Conservation (phyloP, 306 rosid species). For the Castanospermum australe region DNA sequence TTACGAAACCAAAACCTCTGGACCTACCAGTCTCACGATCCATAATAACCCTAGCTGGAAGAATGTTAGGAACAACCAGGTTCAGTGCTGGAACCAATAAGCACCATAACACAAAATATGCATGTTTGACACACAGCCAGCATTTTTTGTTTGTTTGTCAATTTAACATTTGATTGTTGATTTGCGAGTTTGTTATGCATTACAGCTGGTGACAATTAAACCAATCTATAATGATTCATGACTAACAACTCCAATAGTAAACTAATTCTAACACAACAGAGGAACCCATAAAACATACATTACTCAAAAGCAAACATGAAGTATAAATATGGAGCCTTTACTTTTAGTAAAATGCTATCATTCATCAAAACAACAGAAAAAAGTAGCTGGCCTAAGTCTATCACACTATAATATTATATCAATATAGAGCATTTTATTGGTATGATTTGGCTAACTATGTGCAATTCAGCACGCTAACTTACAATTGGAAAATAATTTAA, state of each 20-base stretch:
- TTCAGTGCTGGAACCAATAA: constrained; percentile 7
- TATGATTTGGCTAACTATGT: background rate
- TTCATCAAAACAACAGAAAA: background rate
- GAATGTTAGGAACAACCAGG: background rate
- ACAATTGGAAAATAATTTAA: background rate
- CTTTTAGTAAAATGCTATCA: background rate
- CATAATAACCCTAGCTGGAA: constrained; percentile 58
- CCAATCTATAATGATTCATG: background rate
- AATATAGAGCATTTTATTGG: background rate
- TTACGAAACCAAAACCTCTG: constrained; percentile 74
- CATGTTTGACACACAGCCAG: background rate
- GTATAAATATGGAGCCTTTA: background rate
- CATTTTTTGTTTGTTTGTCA: background rate
- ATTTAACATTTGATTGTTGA: background rate
- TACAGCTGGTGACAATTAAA: background rate
- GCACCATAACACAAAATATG: background rate
- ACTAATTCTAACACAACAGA: constrained; percentile 4
- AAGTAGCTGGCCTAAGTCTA: too few species aligned
- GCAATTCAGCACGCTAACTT: background rate
- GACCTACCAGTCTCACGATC: constrained; percentile 72
- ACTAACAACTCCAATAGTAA: background rate
- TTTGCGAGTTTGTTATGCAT: background rate
- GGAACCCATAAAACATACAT: background rate
- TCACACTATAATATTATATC: background rate
- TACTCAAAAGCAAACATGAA: background rate